Evolutionary conservation across 768 basidiomycete species (phyloP), one percentile per base, ranked within the genome.

Genomic region (Pisolithus albus): DNA sequence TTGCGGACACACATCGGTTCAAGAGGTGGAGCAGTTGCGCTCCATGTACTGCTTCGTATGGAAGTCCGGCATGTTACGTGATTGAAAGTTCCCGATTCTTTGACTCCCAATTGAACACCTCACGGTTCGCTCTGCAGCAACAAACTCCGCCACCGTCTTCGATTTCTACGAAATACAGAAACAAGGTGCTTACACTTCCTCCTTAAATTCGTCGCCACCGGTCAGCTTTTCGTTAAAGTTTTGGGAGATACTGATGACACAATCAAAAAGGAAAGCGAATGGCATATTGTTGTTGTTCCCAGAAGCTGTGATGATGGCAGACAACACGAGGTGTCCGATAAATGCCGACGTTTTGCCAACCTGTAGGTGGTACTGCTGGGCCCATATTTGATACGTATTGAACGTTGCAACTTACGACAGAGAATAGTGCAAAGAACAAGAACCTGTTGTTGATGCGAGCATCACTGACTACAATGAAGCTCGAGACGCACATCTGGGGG

Each of bases 181-280:
- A 83, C 24, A 80, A 41, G 0, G 75, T 80, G 61, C 82, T 45
- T 7, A 45, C 26, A 26, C 26, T 28, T 16, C 43, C 26, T 1
- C 26, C 30, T 15, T 16, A n/a, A 15, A n/a, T 11, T 30, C 15
- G 28, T 24, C 15, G 4, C 40, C 18, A n/a, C 28, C 26, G 23
- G 15, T 24, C 23, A 28, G 1, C 34, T 15, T 34, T 34, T 34
- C 13, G 4, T 11, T 28, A 24, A 13, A 28, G 11, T 26, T 11
- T 24, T 16, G 6, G 30, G 7, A 16, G 15, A 15, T 2, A 30
- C 40, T 26, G 26, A 5, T 26, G 13, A 73, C 82, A 50, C 64
- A 86, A n/a, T n/a, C 83, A 88, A 88, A 85, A 11, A 86, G 70
- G 64, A 87, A 88, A 4, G 82, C 78, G 61, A 88, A 88, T 0